Conservation (phyloP, 108 stramenopile species). For the Pseudonitzschia delicatissima region DNA sequence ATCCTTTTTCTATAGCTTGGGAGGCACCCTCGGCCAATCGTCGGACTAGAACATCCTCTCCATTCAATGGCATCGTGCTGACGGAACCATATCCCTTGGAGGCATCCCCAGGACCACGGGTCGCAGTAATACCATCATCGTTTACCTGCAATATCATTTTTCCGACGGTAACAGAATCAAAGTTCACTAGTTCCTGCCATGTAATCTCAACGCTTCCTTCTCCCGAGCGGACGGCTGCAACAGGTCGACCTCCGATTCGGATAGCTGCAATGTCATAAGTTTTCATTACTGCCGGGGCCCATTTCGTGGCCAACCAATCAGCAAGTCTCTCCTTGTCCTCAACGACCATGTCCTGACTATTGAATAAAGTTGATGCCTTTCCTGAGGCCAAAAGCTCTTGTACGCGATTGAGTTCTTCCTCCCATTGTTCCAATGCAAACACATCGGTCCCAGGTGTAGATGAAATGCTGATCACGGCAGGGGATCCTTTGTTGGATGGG, state of each 20-base stretch:
- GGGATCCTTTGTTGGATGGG: constrained; percentile 1
- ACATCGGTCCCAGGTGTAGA: constrained; percentile 55
- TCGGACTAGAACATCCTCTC: constrained; percentile 74
- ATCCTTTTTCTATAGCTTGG: constrained; percentile 82
- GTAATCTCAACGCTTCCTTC: constrained; percentile 61
- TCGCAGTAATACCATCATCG: constrained; percentile 50
- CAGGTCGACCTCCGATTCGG: constrained; percentile 70
- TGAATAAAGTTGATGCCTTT: constrained; percentile 47
- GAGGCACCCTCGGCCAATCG: constrained; percentile 72
- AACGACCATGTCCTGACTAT: constrained; percentile 53
- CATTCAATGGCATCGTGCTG: constrained; percentile 54
- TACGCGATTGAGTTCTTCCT: constrained; percentile 58
- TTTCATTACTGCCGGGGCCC: constrained; percentile 78
- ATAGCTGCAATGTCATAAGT: constrained; percentile 84
- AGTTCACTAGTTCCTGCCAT: constrained; percentile 76
- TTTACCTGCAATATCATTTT: constrained; percentile 61
- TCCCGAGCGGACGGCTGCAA: constrained; percentile 43
- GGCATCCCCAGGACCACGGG: constrained; percentile 63
- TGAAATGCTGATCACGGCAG: constrained; percentile 41
- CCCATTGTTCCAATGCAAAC: constrained; percentile 55
- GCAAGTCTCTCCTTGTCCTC: constrained; percentile 60
- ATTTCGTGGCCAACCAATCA: constrained; percentile 81
- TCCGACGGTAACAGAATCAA: constrained; percentile 59
- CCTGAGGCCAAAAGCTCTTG: constrained; percentile 31
- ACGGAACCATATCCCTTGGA: constrained; percentile 57